Conservation (phyloP, 1,284 basidiomycete genomes). For the Fomitopsis pinicola region DNA sequence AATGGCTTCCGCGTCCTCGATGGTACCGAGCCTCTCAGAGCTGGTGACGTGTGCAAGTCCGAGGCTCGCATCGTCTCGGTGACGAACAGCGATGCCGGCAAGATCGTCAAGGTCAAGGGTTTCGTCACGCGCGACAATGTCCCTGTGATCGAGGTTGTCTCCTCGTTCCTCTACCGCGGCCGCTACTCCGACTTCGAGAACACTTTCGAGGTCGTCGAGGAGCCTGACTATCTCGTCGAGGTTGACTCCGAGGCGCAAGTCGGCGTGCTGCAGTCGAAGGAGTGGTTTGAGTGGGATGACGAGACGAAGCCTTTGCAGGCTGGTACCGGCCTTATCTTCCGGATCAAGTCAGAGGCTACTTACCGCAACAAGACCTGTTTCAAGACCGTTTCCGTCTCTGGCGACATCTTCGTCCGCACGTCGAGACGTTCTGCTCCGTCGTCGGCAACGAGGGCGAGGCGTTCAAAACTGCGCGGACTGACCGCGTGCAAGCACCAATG, state of each 20-base stretch:
- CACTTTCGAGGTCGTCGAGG: constrained; percentile 91
- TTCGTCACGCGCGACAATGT: constrained; percentile 72
- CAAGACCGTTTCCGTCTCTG: constrained; percentile 78
- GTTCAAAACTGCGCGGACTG: constrained; percentile 77
- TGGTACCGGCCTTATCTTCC: constrained; percentile 87
- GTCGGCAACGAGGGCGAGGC: constrained; percentile 90
- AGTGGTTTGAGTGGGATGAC: constrained; percentile 97
- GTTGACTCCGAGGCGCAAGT: constrained; percentile 78
- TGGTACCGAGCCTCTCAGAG: constrained; percentile 72
- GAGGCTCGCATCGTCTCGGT: constrained; percentile 89
- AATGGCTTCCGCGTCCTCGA: constrained; percentile 93
- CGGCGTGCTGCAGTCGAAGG: constrained; percentile 91
- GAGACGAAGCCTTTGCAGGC: constrained; percentile 74
- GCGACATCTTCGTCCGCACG: constrained; percentile 80
- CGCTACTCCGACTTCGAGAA: constrained; percentile 91
- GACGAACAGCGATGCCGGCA: constrained; percentile 88
- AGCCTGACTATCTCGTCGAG: constrained; percentile 83
- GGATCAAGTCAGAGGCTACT: constrained; percentile 77
- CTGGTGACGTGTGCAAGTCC: constrained; percentile 86
- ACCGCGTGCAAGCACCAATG: constrained; percentile 85
- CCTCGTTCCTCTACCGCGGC: constrained; percentile 96
- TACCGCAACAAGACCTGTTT: constrained; percentile 92
- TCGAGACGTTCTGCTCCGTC: constrained; percentile 91
- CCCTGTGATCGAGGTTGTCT: constrained; percentile 90
- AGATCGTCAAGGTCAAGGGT: constrained; percentile 91